Base-by-base conservation (phyloP, 768 basidiomycete species). In the Daedaleopsis sinensis region DNA sequence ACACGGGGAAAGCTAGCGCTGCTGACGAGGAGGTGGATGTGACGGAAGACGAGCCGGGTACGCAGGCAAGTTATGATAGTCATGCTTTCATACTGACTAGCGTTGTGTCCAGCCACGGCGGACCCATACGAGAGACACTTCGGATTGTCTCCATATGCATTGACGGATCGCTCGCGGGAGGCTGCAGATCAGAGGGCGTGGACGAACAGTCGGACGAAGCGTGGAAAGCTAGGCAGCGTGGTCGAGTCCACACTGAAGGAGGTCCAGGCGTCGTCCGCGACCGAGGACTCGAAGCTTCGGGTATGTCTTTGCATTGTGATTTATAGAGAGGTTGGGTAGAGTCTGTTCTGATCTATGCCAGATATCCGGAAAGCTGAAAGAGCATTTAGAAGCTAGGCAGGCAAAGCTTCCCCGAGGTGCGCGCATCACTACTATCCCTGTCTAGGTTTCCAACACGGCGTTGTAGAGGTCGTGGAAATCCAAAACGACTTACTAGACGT, bases 81-180 rank as follows among this genome's bases (percentile, higher is more conserved):
- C 27, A 7, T n/a, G 27, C 3, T 32, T 32, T 32, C 27, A 32
- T 32, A 7, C 27, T 32, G 27, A 32, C 4, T 32, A 3, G 27
- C 7, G 3, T 32, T 32, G 27, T 32, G 27, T 32, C 27, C 27
- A 3, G 27, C 51, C 11, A 13, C 32, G 15, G 62, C 65, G 55
- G 81, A 88, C 67, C 72, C 78, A 52, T 92, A 93, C 68, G 90
- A 93, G 67, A 74, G 72, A 11, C 93, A 95, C 69, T 95, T 93
- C 71, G 92, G 91, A 11, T 68, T 80, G 15, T 76, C 78, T 5
- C 82, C 92, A 4, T 58, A 74, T n/a, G 68, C 77, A 23, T 72
- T 91, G 21, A 79, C 84, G 0, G 82, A 81, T 39, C 67, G 70
- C 35, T 80, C 79, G 16, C 80, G 87, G 57, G 68, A 74, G 12